phyloP scores from a whole-genome alignment of 177 flowering plant species.

The Vitis hybrid region DNA sequence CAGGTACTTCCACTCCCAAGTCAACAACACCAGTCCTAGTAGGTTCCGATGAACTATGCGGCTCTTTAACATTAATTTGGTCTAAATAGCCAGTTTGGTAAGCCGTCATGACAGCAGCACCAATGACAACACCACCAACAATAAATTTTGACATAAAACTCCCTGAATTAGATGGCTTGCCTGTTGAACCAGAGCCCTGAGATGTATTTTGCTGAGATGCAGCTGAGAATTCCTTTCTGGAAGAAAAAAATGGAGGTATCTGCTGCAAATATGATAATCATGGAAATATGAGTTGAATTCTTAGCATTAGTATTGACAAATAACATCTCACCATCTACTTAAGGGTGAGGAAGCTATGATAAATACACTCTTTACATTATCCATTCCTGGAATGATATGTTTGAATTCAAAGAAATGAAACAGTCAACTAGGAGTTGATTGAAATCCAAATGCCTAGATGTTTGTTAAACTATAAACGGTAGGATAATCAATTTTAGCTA shows the following conservation, averaged over 20 bases:
- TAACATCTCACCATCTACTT: background rate
- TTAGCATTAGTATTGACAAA: background rate
- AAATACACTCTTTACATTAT: too few relatives aligned
- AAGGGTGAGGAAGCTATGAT: background rate
- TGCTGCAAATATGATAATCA: slow-evolving; percentile 21
- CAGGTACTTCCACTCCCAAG: too few relatives aligned
- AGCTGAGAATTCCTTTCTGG: slow-evolving; percentile 58
- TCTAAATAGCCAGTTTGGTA: slow-evolving; percentile 61
- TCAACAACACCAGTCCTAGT: slow-evolving; percentile 9
- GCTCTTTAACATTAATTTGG: slow-evolving; percentile 28
- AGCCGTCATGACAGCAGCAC: slow-evolving; percentile 48
- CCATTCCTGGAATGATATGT: too few relatives aligned
- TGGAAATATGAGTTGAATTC: background rate
- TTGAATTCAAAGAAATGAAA: too few relatives aligned
- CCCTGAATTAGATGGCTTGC: slow-evolving; percentile 36
- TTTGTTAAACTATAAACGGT: too few relatives aligned
- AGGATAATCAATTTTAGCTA: too few relatives aligned
- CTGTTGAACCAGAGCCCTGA: slow-evolving; percentile 27
- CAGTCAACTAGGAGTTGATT: too few relatives aligned
- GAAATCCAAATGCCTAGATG: too few relatives aligned
- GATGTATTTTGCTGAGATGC: slow-evolving; percentile 29
- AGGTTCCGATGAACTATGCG: slow-evolving; percentile 12
- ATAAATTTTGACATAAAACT: slow-evolving; percentile 34
- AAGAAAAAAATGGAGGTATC: slow-evolving; percentile 38
- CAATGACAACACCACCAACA: slow-evolving; percentile 52